Evolutionary conservation across 306 rosid genomes (phyloP).

Genomic region (Cajanus cajan): DNA sequence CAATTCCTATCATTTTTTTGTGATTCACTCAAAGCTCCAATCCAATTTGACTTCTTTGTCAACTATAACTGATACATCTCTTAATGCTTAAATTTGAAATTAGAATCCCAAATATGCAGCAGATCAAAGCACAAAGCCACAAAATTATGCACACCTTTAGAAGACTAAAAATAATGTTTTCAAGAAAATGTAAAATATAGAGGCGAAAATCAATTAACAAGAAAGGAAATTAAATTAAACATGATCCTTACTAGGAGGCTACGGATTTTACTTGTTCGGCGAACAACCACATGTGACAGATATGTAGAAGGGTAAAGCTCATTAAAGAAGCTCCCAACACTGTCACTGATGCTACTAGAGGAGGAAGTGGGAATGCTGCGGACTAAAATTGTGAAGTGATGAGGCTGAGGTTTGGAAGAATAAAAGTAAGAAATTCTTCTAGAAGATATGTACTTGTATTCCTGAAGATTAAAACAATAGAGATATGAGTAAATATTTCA

Average conservation of each 20-base stretch:
- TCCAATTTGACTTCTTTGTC: slow-evolving; percentile 1
- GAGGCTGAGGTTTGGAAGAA: slow-evolving; percentile 86
- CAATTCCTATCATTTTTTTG: not conserved
- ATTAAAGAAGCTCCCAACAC: slow-evolving; percentile 63
- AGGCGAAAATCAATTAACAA: slow-evolving; percentile 17
- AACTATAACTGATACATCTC: not conserved
- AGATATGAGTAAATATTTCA: slow-evolving; percentile 34
- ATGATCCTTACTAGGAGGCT: slow-evolving; percentile 62
- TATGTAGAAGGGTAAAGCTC: slow-evolving; percentile 77
- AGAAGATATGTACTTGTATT: slow-evolving; percentile 66
- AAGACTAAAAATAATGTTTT: slow-evolving; percentile 1
- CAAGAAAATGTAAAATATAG: not conserved
- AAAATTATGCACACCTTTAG: not conserved
- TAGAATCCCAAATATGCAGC: slow-evolving; percentile 7
- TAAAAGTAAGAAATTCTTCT: slow-evolving; percentile 71
- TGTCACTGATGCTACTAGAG: slow-evolving; percentile 56
- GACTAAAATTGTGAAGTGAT: slow-evolving; percentile 85
- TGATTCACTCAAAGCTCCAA: not conserved
- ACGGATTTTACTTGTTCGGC: slow-evolving; percentile 56
- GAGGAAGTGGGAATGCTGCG: slow-evolving; percentile 62
- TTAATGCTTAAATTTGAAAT: slow-evolving; percentile 6
- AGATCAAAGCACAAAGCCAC: not conserved
- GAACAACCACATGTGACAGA: slow-evolving; percentile 74
- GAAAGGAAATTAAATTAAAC: slow-evolving; percentile 15
- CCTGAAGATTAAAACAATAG: slow-evolving; percentile 52